Evolutionary conservation across 768 basidiomycete species (phyloP).

Genomic region (Suillus sp.): DNA sequence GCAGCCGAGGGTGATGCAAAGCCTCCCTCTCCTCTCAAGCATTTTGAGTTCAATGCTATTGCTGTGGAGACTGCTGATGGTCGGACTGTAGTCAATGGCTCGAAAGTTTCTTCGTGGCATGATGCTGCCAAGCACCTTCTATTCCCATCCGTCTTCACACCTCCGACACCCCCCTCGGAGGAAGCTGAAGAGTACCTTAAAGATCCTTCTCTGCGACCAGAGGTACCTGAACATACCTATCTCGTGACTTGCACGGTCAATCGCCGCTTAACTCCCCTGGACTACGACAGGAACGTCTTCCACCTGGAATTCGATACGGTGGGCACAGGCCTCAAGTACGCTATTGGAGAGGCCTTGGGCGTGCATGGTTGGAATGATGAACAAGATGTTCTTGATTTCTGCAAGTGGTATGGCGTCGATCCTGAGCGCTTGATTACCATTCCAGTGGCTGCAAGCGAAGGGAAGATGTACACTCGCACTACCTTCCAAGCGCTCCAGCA

Average conservation of each 20-base stretch:
- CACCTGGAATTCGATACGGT: constrained; percentile 94
- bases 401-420: constrained; percentile 88
- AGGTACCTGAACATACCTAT: constrained; percentile 86
- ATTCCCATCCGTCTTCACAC: constrained; percentile 80
- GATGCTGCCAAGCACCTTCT: constrained; percentile 86
- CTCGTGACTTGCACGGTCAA: constrained; percentile 94
- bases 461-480: constrained; percentile 87
- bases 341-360: constrained; percentile 95
- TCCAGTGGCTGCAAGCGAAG: constrained; percentile 65
- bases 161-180: constrained; percentile 39
- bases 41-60: constrained; percentile 75
- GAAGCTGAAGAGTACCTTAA: constrained; percentile 50
- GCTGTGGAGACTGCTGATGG: constrained; percentile 62
- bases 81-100: constrained; percentile 60
- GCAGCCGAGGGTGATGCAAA: constrained; percentile 22
- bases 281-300: constrained; percentile 99
- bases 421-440: constrained; percentile 80
- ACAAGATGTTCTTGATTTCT: constrained; percentile 85
- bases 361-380: constrained; percentile 98
- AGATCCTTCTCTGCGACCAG: constrained; percentile 79
- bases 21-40: constrained; percentile 43
- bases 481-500: constrained; percentile 94
- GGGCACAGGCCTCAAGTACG: constrained; percentile 93
- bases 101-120: constrained; percentile 73
- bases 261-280: constrained; percentile 88